These are phyloP conservation scores for Cryomyces minteri DNA, from an alignment of 495 filamentous ascomycete genomes.

Conservation along the genomic window DNA sequence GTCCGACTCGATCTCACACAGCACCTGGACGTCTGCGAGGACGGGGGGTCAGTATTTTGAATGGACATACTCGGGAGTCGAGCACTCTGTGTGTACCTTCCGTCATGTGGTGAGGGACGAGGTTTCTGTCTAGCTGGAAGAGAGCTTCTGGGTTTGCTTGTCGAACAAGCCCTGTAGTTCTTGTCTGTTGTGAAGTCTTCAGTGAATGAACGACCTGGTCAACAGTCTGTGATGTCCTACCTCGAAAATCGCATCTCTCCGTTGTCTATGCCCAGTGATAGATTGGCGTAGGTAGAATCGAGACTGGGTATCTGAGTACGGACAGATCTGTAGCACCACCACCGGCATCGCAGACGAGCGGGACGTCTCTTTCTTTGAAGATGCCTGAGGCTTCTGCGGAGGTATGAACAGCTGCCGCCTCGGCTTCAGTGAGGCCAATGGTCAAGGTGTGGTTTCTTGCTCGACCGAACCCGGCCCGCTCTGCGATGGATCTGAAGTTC, in stretches of 20 bases:
- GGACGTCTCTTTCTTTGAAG: conserved; percentile 24
- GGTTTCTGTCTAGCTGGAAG: conserved; percentile 13
- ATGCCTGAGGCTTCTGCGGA: conserved; percentile 21
- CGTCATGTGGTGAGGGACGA: conserved; percentile 12
- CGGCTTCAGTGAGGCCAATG: conserved; percentile 52
- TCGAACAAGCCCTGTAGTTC: conserved; percentile 37
- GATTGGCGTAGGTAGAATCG: conserved; percentile 20
- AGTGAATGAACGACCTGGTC: no score
- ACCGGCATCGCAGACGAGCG: conserved; percentile 36
- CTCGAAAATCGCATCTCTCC: conserved; percentile 23
- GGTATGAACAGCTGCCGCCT: conserved; percentile 44
- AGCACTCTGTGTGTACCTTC: no score
- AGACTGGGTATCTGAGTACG: conserved; percentile 16
- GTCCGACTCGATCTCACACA: conserved; percentile 22
- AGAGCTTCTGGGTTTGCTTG: conserved; percentile 32
- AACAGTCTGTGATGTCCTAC: no score
- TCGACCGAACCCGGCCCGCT: conserved; percentile 30
- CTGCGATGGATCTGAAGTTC: conserved; percentile 31
- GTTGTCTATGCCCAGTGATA: conserved; percentile 19
- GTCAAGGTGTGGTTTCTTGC: conserved; percentile 25
- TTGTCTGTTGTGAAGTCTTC: no score
- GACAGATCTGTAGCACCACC: conserved; percentile 30
- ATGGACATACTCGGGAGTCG: no score
- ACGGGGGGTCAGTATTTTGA: no score
- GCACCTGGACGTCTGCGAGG: conserved; percentile 15